A percentile compares a stretch with the other conserved stretches of the same genome.
Evolutionary conservation across 768 basidiomycete genomes (phyloP).

Genomic region (Leccinum longicurvipes): DNA sequence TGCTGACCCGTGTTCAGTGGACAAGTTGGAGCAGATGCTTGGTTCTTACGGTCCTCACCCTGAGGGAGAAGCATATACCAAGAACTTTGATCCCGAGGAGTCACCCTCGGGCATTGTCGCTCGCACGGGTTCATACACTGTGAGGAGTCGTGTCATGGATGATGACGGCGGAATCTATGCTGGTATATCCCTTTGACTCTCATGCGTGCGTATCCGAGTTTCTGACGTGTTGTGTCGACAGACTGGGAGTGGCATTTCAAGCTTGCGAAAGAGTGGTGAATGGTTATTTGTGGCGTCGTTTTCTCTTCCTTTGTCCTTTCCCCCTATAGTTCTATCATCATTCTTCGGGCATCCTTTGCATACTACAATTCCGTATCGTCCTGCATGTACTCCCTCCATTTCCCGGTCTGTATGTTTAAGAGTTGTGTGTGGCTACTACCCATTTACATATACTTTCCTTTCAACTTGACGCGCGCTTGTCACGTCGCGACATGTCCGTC

Average conservation of each 20-base stretch:
- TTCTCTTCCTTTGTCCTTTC: background rate
- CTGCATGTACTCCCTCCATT: constrained; percentile 26
- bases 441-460: background rate
- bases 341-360: constrained; percentile 28
- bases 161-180: constrained; percentile 82
- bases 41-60: constrained; percentile 85
- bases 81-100: constrained; percentile 73
- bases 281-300: constrained; percentile 3
- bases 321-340: constrained; percentile 15
- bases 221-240: constrained; percentile 14
- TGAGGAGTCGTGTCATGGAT: constrained; percentile 80
- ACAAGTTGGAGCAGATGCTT: constrained; percentile 91
- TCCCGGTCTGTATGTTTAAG: constrained; percentile 19
- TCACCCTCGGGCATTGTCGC: constrained; percentile 80
- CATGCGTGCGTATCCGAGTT: background rate
- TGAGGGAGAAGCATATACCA: constrained; percentile 61
- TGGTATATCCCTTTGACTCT: constrained; percentile 46
- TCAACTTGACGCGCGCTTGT: background rate
- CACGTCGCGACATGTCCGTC: constrained; percentile 7
- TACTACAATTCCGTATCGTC: constrained; percentile 21
- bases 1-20: constrained; percentile 50
- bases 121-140: constrained; percentile 74
- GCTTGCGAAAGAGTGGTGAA: constrained; percentile 87
- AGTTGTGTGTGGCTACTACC: constrained; percentile 9
- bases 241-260: constrained; percentile 77